These are phyloP conservation scores for Blastobotrys petasosporus DNA, from an alignment of 1,139 yeast species.

Conservation along the genomic window DNA sequence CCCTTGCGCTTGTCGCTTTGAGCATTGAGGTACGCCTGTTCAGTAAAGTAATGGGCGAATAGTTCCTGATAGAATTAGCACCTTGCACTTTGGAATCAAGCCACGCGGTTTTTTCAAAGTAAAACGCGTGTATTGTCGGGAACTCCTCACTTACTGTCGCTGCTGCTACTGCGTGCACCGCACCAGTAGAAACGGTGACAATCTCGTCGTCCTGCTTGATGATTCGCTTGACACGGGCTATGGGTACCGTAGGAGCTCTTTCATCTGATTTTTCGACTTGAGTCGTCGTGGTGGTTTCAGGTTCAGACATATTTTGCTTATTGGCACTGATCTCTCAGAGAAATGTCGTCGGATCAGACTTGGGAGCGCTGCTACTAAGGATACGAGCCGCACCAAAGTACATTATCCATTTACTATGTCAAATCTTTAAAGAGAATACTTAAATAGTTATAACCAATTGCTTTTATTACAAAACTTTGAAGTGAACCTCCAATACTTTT, in stretches of 20 bases:
- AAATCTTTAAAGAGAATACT: too few species aligned
- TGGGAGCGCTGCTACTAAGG: too few species aligned
- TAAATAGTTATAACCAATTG: too few species aligned
- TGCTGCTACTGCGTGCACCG: constrained; percentile 76
- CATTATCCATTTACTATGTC: too few species aligned
- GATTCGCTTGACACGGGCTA: constrained; percentile 75
- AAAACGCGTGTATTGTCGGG: background rate
- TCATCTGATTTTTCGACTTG: background rate
- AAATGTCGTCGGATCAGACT: too few species aligned
- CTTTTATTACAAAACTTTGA: too few species aligned
- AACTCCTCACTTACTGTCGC: constrained; percentile 47
- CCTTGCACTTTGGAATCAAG: too few species aligned
- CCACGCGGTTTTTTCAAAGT: background rate
- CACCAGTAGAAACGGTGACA: constrained; percentile 65
- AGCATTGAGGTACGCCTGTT: constrained; percentile 69
- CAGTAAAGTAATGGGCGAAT: constrained; percentile 72
- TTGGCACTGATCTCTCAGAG: too few species aligned
- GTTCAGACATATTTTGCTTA: too few species aligned
- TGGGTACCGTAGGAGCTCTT: constrained; percentile 43
- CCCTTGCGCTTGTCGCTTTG: constrained; percentile 66
- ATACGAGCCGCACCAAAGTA: too few species aligned
- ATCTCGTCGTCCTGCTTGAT: constrained; percentile 85
- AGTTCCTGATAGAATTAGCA: constrained; percentile 41
- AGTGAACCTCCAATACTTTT: too few species aligned
- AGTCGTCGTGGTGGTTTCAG: too few species aligned